Conservation (phyloP, 768 basidiomycete genomes). For the Phlegmacium glaucopus region DNA sequence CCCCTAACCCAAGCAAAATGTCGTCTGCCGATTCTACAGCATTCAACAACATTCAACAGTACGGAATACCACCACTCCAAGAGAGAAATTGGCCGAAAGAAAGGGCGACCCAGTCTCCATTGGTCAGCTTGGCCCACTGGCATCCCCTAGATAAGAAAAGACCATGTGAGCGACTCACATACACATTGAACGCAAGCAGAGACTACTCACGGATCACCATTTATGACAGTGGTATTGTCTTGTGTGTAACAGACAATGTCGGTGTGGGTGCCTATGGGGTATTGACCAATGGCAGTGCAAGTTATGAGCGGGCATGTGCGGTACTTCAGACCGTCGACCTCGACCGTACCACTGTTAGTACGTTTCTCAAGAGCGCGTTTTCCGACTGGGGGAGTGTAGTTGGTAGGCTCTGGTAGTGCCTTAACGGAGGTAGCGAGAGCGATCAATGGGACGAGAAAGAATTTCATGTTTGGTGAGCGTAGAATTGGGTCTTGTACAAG, state of each 20-base stretch:
- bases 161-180: too few species aligned
- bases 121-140: conserved; percentile 9
- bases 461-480: conserved; percentile 8
- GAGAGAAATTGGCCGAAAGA: conserved; percentile 5
- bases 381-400: neutral
- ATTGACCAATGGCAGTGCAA: neutral
- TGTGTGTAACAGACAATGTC: too few species aligned
- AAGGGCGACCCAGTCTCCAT: conserved; percentile 5
- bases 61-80: conserved; percentile 6
- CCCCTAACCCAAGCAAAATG: neutral
- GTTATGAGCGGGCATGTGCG: conserved; percentile 3
- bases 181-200: too few species aligned
- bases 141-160: conserved; percentile 2
- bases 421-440: conserved; percentile 1
- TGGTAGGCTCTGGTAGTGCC: neutral
- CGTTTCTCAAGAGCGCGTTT: conserved; percentile 4
- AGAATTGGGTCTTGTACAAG: neutral
- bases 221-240: too few species aligned
- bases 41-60: neutral
- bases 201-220: too few species aligned
- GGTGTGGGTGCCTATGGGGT: too few species aligned
- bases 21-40: too few species aligned
- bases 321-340: conserved; percentile 7
- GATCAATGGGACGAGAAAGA: conserved; percentile 1
- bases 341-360: neutral